Base-by-base conservation (phyloP, 202 grass and related monocot genomes). In the Saccharum hybrid region DNA sequence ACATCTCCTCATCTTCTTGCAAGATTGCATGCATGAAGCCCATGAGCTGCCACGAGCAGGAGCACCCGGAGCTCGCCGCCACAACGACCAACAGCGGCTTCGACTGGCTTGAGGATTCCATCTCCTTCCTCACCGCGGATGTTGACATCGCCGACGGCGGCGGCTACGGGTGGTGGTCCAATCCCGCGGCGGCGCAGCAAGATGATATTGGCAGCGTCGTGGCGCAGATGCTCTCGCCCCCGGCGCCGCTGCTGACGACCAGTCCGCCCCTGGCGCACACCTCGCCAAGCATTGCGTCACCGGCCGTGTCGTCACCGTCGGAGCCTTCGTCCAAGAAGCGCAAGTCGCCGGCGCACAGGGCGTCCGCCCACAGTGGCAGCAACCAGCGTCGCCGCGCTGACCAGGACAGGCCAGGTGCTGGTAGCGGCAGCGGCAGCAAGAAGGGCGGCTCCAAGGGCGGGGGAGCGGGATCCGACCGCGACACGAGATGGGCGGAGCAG, bases 401-500 rank as follows among this genome's bases (percentile, higher is more conserved):
- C 40, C 79, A 84, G 19, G 83, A 78, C 3, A 87, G 79, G 77
- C 23, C 52, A 9, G 49, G 22, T 12, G 16, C 19, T 7, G 8
- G 68, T 14, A 49, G 66, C 0, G 65, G 36, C 67, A 10, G 72
- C 30, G 76, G 64, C 10, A 41, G 79, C 12, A 92, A 86, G 80
- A 94, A 80, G 74, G 72, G 81, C n/a, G 65, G 86, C 0, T 79
- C 71, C 41, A 97, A 94, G 81, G 86, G 83, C 43, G 63, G 75
- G 12, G 86, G 80, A 2, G 84, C 62, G 42, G 83, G 79, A 9
- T 87, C 88, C 15, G 84, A 72, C 69, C 77, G 86, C 4, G 91
- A 98, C 59, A 74, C 68, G 68, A 67, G 89, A 81, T 98, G 96
- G 96, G 96, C 96, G 15, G 96, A 98, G 83, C 93, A 98, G 80